Conservation (phyloP, 768 basidiomycete genomes). For the Lenzites betulinus region DNA sequence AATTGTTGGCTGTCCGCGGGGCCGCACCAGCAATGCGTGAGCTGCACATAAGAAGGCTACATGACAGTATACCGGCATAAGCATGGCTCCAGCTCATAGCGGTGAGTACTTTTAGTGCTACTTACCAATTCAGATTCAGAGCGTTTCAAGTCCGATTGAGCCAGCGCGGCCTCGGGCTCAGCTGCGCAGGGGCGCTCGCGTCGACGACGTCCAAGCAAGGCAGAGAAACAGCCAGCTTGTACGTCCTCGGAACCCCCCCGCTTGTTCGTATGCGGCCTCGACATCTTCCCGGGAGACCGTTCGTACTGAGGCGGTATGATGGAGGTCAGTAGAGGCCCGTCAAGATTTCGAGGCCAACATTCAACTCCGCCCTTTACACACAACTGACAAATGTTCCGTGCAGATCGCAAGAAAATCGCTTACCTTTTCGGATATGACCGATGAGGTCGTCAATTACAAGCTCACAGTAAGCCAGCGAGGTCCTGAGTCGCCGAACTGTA, state of each 20-base stretch:
- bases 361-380: no score
- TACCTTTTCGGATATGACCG: neutral
- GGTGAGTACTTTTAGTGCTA: neutral
- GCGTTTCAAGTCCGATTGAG: neutral
- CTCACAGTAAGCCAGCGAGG: no score
- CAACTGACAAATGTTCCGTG: conserved; percentile 15
- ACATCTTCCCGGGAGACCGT: no score
- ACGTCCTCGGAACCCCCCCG: neutral
- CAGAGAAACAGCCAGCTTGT: neutral
- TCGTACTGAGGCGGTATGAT: no score
- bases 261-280: no score
- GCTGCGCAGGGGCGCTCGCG: neutral
- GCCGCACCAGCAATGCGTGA: conserved; percentile 12
- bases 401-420: conserved; percentile 6
- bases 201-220: neutral
- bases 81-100: neutral
- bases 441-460: neutral
- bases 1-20: neutral
- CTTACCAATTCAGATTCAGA: neutral
- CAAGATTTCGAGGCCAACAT: no score
- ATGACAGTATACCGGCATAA: neutral
- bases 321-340: no score
- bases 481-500: no score
- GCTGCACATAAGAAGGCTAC: conserved; percentile 16
- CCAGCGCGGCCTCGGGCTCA: neutral